A percentile compares a stretch with the other conserved stretches of the same genome.
phyloP scores from a whole-genome alignment of 805 yeast genomes.

The Yamadazyma olivae region DNA sequence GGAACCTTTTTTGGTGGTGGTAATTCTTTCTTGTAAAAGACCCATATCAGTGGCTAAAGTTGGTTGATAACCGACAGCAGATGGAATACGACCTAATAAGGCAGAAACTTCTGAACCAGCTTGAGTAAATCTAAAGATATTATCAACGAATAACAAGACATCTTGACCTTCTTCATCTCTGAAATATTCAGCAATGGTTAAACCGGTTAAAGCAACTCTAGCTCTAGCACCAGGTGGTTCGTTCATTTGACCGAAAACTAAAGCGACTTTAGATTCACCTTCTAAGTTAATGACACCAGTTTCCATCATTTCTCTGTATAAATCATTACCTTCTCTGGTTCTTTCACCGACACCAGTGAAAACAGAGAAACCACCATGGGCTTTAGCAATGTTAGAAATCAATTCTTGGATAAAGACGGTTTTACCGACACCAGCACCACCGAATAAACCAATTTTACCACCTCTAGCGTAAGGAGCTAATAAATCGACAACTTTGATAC shows the following conservation, averaged over 20 bases:
- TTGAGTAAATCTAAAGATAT: constrained; percentile 99
- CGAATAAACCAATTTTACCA: constrained; percentile 99
- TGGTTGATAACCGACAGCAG: constrained; percentile 99
- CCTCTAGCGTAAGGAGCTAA: constrained; percentile 99
- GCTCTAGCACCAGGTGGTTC: constrained; percentile 99
- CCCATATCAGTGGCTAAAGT: constrained; percentile 99
- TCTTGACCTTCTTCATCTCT: constrained; percentile 99
- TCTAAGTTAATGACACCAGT: constrained; percentile 99
- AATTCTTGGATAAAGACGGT: constrained; percentile 99
- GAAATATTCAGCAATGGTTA: constrained; percentile 99
- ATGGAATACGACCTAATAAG: constrained; percentile 99
- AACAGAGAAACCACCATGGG: constrained; percentile 99
- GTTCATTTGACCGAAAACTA: constrained; percentile 99
- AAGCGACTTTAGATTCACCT: constrained; percentile 99
- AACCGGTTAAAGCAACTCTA: constrained; percentile 99
- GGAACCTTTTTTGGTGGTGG: constrained; percentile 99
- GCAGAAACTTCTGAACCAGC: constrained; percentile 99
- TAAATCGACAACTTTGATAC: constrained; percentile 99
- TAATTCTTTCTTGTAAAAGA: constrained; percentile 99
- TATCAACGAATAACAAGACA: constrained; percentile 98
- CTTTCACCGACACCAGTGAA: constrained; percentile 99
- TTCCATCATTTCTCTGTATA: constrained; percentile 99
- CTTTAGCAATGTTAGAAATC: constrained; percentile 99
- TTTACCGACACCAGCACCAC: constrained; percentile 99
- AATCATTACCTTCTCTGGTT: constrained; percentile 99